phyloP scores from a whole-genome alignment of 495 filamentous ascomycete genomes.

The Extremus antarcticus region DNA sequence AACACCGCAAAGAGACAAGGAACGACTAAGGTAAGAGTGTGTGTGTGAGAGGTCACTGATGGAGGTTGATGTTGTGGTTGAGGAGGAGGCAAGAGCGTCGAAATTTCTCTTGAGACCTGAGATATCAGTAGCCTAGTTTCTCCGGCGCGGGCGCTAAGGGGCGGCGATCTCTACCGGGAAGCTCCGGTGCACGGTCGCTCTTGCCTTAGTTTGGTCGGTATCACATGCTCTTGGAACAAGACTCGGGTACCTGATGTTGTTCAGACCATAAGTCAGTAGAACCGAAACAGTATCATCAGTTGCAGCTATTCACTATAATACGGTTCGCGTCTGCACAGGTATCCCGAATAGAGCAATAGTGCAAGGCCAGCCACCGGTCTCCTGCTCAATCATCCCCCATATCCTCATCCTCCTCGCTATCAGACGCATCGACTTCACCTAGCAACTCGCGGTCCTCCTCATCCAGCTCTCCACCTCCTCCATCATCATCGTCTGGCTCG shows the following conservation, averaged over 20 bases:
- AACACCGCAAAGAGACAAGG: background rate
- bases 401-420: slow-evolving; percentile 17
- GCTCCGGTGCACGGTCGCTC: too few relatives aligned
- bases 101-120: background rate
- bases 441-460: slow-evolving; percentile 24
- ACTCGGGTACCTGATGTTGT: too few relatives aligned
- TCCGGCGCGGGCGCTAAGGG: too few relatives aligned
- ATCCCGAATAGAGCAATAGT: too few relatives aligned
- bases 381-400: slow-evolving; percentile 4
- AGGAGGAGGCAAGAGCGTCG: background rate
- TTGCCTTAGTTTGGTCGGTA: too few relatives aligned
- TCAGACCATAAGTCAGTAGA: too few relatives aligned
- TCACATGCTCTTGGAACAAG: too few relatives aligned
- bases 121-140: background rate
- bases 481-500: slow-evolving; percentile 14
- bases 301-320: too few relatives aligned
- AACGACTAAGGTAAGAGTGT: background rate
- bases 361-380: too few relatives aligned
- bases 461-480: slow-evolving; percentile 19
- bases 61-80: background rate
- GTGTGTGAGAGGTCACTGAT: background rate
- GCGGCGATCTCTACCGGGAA: too few relatives aligned
- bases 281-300: too few relatives aligned
- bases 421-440: slow-evolving; percentile 17
- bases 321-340: too few relatives aligned